Evolutionary conservation across 1,139 yeast genomes (phyloP), one percentile per base, ranked within the genome.

Genomic region (Meyerozyma guilliermondii): DNA sequence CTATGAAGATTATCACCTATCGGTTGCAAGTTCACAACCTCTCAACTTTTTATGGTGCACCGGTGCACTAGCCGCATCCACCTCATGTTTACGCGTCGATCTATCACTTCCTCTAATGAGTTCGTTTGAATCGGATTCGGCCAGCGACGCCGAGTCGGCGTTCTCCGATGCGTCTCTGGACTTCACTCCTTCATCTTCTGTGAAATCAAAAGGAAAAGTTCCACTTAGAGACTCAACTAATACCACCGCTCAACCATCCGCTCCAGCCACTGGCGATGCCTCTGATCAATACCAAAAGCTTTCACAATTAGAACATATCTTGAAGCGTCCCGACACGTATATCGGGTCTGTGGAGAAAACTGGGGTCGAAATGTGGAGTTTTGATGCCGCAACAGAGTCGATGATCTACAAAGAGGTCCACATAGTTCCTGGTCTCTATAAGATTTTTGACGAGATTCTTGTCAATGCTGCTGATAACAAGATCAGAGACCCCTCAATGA

Each of bases 391-490:
- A 26, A 69, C 80, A 1, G 86, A 85, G 51, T 74, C 82, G 27
- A 87, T 94, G 96, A 80, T 67, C 38, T 81, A 71, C 53, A 80
- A 75, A 50, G 76, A 72, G 27, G 95, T 92, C 28, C 78, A 75
- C 38, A 86, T 89, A 51, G 98, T 92, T 13, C 98, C 99, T 4
- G 99, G 98, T 43, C 68, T 94, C 47, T 92, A 88, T 68, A 94
- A 94, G 68, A 92, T 94, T 42, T 94, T 92, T 62, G 99, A 94
- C 65, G 99, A 94, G 67, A 91, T 94, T 50, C 71, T 94, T 51
- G 99, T 94, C 43, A 94, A 94, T 63, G 98, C 99, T 3, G 99
- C 98, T 13, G 98, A 94, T 65, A 94, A 94, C 69, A 94, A 94
- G 68, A 92, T 92, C 50, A 81, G 98, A 53, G 99, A 94, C 59